Percentiles rank a stretch among this genome's conserved stretches.
Evolutionary conservation across 768 basidiomycete genomes (phyloP).

Genomic region (Boletus insuetus): DNA sequence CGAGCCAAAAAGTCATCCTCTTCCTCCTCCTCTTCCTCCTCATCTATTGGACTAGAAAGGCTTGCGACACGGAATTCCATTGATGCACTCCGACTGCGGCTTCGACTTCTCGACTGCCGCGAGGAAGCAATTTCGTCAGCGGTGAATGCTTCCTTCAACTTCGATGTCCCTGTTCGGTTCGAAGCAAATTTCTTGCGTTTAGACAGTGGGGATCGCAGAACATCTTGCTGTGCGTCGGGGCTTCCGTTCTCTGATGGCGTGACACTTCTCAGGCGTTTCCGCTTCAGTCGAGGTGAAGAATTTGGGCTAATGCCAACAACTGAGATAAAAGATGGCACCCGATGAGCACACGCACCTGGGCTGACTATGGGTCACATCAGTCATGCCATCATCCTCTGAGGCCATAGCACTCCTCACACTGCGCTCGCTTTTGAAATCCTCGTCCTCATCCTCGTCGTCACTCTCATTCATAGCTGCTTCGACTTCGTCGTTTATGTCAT

Average conservation of each 20-base stretch:
- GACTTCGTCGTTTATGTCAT: slow-evolving; percentile 81
- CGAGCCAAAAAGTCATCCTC: slow-evolving; percentile 83
- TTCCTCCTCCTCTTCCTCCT: slow-evolving; percentile 47
- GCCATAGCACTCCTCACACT: slow-evolving; percentile 43
- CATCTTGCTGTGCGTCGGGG: slow-evolving; percentile 38
- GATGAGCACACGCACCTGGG: slow-evolving; percentile 36
- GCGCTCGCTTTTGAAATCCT: slow-evolving; percentile 36
- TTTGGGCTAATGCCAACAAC: slow-evolving; percentile 29
- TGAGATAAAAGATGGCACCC: slow-evolving; percentile 18
- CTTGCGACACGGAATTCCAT: slow-evolving; percentile 8
- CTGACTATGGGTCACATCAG: slow-evolving; percentile 49
- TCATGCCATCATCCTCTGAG: slow-evolving; percentile 48
- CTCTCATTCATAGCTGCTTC: slow-evolving; percentile 85
- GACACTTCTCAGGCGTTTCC: slow-evolving; percentile 68
- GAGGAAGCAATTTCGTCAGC: slow-evolving; percentile 46
- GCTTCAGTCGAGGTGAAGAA: slow-evolving; percentile 45
- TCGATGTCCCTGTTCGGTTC: slow-evolving; percentile 62
- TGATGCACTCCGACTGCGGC: slow-evolving; percentile 20
- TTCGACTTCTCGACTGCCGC: slow-evolving; percentile 21
- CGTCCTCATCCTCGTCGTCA: slow-evolving; percentile 49
- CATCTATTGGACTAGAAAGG: slow-evolving; percentile 36
- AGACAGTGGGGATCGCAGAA: slow-evolving; percentile 64
- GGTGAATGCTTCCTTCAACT: slow-evolving; percentile 63
- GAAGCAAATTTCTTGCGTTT: slow-evolving; percentile 78
- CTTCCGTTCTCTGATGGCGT: slow-evolving; percentile 65